Percentiles rank a stretch among this genome's conserved stretches.
Conservation (phyloP, 345 rosid species). For the Lumnitzera racemosa region DNA sequence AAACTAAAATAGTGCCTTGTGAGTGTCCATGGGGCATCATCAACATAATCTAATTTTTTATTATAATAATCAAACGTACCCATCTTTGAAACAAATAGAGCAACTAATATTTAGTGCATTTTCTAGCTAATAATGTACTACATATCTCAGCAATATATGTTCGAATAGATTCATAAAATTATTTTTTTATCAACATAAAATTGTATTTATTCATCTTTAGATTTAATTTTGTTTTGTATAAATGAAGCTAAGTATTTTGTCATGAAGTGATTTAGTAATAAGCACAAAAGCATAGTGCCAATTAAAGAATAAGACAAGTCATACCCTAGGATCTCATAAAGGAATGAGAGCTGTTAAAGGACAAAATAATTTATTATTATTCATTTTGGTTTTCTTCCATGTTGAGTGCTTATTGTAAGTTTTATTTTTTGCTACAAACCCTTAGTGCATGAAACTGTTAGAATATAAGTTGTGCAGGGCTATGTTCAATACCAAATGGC, state of each 20-base stretch:
- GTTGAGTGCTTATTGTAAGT: background rate
- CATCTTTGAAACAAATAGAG: too few relatives aligned
- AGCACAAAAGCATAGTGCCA: background rate
- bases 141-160: too few relatives aligned
- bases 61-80: too few relatives aligned
- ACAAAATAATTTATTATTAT: background rate
- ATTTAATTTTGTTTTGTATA: background rate
- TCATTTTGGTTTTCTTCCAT: too few relatives aligned
- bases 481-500: slow-evolving; percentile 39
- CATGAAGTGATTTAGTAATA: too few relatives aligned
- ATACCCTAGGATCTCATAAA: background rate
- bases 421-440: slow-evolving; percentile 25
- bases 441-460: slow-evolving; percentile 42
- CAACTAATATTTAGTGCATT: too few relatives aligned
- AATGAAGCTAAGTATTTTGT: too few relatives aligned
- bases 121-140: too few relatives aligned
- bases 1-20: too few relatives aligned
- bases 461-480: slow-evolving; percentile 12
- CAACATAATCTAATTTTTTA: too few relatives aligned
- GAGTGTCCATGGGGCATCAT: too few relatives aligned
- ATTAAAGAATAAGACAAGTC: background rate
- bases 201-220: background rate
- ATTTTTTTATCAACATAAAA: background rate
- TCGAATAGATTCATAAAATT: background rate
- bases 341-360: background rate